phyloP scores from a whole-genome alignment of 495 filamentous ascomycete genomes.

The Aspergillus baeticus region DNA sequence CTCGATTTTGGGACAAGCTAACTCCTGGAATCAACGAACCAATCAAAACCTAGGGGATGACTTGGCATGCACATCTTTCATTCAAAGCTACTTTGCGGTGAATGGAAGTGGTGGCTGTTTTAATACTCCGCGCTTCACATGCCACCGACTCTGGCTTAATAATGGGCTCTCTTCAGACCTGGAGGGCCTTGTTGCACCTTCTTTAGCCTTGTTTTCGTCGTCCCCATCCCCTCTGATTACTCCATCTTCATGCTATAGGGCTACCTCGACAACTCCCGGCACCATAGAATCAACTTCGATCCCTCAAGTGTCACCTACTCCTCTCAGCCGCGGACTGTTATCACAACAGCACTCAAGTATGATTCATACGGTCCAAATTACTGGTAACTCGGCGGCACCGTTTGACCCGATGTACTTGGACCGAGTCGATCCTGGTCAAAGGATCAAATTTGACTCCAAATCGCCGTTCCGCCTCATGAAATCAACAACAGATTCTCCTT shows the following conservation, averaged over 20 bases:
- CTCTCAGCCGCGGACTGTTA: background rate
- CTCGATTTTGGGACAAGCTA: background rate
- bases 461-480: background rate
- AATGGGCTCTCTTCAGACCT: background rate
- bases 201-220: background rate
- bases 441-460: background rate
- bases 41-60: background rate
- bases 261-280: background rate
- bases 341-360: background rate
- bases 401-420: background rate
- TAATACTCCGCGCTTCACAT: background rate
- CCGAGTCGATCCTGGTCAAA: background rate
- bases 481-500: background rate
- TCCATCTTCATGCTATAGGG: background rate
- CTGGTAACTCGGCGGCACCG: background rate
- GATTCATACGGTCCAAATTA: background rate
- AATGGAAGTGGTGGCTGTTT: slow-evolving; percentile 1
- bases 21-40: background rate
- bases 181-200: background rate
- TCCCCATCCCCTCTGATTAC: background rate
- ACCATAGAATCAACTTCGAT: background rate
- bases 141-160: slow-evolving; percentile 3
- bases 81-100: background rate
- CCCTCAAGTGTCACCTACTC: background rate
- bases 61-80: background rate